These are phyloP conservation scores for Aspergillus hancockii DNA, from an alignment of 495 filamentous ascomycete species.

Conservation along the genomic window DNA sequence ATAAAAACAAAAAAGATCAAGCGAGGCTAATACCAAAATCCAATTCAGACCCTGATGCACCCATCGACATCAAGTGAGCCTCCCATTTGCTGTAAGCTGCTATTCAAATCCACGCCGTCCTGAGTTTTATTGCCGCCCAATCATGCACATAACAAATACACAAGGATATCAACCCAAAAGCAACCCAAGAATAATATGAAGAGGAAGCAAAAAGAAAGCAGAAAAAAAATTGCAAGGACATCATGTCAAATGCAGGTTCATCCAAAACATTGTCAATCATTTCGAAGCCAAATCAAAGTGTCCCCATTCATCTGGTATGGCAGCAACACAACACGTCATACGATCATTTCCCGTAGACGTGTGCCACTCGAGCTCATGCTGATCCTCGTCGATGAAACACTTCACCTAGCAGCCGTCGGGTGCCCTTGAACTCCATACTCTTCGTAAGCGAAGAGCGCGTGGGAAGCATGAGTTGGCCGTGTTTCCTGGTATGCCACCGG, in stretches of 20 bases:
- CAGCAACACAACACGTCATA: conserved; percentile 3
- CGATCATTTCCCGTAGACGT: neutral
- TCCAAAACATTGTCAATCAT: neutral
- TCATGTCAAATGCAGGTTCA: conserved; percentile 2
- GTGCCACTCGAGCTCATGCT: conserved; percentile 25
- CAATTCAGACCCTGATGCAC: neutral
- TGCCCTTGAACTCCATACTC: conserved; percentile 65
- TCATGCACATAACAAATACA: neutral
- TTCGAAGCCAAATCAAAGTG: neutral
- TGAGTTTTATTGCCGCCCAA: conserved; percentile 7
- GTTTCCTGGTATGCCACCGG: conserved; percentile 69
- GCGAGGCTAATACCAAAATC: neutral
- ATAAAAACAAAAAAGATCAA: neutral
- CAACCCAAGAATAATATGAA: conserved; percentile 4
- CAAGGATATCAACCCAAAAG: conserved; percentile 5
- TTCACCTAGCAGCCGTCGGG: conserved; percentile 75
- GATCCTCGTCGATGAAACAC: conserved; percentile 65
- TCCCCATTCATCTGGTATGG: neutral
- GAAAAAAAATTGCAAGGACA: conserved; percentile 7
- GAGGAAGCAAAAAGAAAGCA: neutral
- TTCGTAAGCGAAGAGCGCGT: conserved; percentile 59
- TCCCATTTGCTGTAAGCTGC: neutral
- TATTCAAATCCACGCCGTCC: conserved; percentile 1
- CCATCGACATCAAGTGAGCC: conserved; percentile 1
- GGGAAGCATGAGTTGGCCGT: conserved; percentile 55